Evolutionary conservation across 441 rosid genomes (phyloP).

Genomic region (Flueggea neowawraea): DNA sequence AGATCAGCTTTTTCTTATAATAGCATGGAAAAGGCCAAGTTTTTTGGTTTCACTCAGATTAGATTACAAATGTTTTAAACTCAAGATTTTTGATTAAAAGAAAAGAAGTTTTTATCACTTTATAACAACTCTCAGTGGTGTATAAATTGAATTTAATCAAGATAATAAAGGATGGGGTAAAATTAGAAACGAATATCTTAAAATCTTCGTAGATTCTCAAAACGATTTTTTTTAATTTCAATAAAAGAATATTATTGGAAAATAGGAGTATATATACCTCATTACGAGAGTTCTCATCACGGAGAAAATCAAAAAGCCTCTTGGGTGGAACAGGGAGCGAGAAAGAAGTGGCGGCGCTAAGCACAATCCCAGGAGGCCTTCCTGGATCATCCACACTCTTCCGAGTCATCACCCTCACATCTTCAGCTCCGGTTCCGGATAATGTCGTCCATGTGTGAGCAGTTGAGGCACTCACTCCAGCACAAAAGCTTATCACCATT

Average conservation of each 20-base stretch:
- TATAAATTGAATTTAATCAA: too few relatives aligned
- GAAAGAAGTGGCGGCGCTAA: conserved; percentile 86
- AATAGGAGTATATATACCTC: conserved; percentile 35
- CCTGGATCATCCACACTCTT: conserved; percentile 82
- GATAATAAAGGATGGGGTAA: too few relatives aligned
- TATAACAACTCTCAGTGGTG: too few relatives aligned
- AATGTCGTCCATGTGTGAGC: conserved; percentile 66
- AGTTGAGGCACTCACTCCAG: conserved; percentile 67
- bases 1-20: too few relatives aligned
- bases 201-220: too few relatives aligned
- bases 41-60: too few relatives aligned
- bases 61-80: too few relatives aligned
- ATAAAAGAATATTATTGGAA: not conserved
- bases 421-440: conserved; percentile 67
- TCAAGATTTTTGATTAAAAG: too few relatives aligned
- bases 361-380: conserved; percentile 76
- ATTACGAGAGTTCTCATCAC: conserved; percentile 63
- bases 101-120: too few relatives aligned
- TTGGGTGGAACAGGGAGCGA: conserved; percentile 82
- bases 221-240: too few relatives aligned
- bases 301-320: conserved; percentile 70
- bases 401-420: conserved; percentile 75
- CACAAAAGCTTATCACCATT: conserved; percentile 73
- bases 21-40: too few relatives aligned
- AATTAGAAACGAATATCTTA: too few relatives aligned